Conservation (phyloP, 2,329 filamentous ascomycete species). For the Alternaria longipes region DNA sequence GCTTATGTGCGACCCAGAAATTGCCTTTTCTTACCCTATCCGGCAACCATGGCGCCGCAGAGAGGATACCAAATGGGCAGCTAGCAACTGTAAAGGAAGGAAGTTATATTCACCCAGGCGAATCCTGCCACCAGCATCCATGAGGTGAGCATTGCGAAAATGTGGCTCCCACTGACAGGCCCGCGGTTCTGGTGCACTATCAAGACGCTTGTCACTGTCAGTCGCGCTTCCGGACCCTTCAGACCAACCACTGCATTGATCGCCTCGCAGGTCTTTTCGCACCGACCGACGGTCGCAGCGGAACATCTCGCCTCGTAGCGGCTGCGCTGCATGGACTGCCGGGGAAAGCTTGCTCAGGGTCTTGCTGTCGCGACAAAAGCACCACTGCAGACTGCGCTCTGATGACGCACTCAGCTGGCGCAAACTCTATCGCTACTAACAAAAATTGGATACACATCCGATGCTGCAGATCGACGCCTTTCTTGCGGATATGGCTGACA, state of each 20-base stretch:
- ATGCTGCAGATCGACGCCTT: slow-evolving; percentile 42
- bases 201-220: slow-evolving; percentile 44
- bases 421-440: slow-evolving; percentile 19
- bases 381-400: slow-evolving; percentile 11
- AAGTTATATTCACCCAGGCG: slow-evolving; percentile 10
- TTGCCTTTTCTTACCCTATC: slow-evolving; percentile 15
- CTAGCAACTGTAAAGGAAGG: background rate
- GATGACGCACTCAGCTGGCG: slow-evolving; percentile 21
- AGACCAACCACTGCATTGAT: slow-evolving; percentile 33
- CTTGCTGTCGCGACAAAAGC: slow-evolving; percentile 23
- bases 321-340: slow-evolving; percentile 19
- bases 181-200: slow-evolving; percentile 38
- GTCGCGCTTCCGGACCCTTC: slow-evolving; percentile 39
- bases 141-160: slow-evolving; percentile 33
- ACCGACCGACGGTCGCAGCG: slow-evolving; percentile 27
- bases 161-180: slow-evolving; percentile 48
- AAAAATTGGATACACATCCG: slow-evolving; percentile 25
- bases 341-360: slow-evolving; percentile 31
- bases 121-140: slow-evolving; percentile 21
- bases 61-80: background rate
- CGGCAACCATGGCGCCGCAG: slow-evolving; percentile 15
- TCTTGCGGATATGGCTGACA: slow-evolving; percentile 46
- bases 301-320: slow-evolving; percentile 22
- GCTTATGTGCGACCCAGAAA: slow-evolving; percentile 23
- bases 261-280: slow-evolving; percentile 26